A percentile compares a stretch with the other conserved stretches of the same genome.
Conservation (phyloP, 768 basidiomycete species). For the Porpolomopsis calyptriformis region DNA sequence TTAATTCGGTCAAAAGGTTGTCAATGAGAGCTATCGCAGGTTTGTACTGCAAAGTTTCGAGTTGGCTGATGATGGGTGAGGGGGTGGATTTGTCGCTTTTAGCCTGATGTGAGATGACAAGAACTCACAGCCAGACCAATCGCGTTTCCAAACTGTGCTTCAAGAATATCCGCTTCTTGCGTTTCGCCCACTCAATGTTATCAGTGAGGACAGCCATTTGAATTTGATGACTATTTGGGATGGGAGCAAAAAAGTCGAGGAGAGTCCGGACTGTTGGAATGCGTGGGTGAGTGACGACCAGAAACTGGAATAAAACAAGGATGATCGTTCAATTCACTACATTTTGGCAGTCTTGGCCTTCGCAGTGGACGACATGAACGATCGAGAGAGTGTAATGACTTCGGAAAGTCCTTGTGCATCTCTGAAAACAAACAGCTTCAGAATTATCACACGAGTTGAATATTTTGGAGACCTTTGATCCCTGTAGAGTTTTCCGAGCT, state of each 20-base stretch:
- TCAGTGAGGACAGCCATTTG: slow-evolving; percentile 84
- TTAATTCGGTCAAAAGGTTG: slow-evolving; percentile 80
- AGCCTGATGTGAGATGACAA: neutral
- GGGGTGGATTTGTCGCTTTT: neutral
- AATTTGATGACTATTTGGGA: slow-evolving; percentile 60
- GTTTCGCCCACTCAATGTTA: slow-evolving; percentile 86
- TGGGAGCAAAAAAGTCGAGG: slow-evolving; percentile 76
- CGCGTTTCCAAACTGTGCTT: slow-evolving; percentile 90
- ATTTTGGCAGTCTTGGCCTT: slow-evolving; percentile 97
- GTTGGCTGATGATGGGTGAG: slow-evolving; percentile 38
- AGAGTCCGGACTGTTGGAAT: slow-evolving; percentile 89
- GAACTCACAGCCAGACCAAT: slow-evolving; percentile 57
- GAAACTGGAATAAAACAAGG: neutral
- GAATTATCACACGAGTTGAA: neutral
- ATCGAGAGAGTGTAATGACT: slow-evolving; percentile 71
- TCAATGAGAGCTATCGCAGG: slow-evolving; percentile 77
- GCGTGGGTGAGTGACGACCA: neutral
- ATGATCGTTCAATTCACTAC: slow-evolving; percentile 40
- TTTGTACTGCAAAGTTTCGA: slow-evolving; percentile 69
- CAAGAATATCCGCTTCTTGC: slow-evolving; percentile 89
- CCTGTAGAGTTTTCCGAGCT: slow-evolving; percentile 78
- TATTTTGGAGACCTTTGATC: slow-evolving; percentile 59
- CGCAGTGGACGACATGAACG: slow-evolving; percentile 88
- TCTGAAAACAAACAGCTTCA: slow-evolving; percentile 28
- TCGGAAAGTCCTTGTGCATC: slow-evolving; percentile 79